Percentiles rank a stretch among this genome's conserved stretches.
Evolutionary conservation across 208 protist genomes (phyloP).

Genomic region (Wallacemonas sp.): DNA sequence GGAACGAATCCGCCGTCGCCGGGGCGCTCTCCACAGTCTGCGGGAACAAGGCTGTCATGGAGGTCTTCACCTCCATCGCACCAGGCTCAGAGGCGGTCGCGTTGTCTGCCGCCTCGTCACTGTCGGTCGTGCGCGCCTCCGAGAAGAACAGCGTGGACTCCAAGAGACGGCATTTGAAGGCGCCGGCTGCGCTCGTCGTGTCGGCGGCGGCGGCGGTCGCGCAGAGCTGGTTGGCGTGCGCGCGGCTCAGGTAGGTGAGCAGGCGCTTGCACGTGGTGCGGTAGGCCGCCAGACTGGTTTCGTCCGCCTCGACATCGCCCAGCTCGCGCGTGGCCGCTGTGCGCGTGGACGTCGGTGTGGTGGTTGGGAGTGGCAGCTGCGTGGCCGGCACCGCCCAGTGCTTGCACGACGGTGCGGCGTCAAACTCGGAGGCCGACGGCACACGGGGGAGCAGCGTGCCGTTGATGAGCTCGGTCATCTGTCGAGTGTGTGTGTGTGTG

Average conservation of each 20-base stretch:
- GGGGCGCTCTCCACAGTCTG: conserved; percentile 1
- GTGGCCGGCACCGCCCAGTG: neutral
- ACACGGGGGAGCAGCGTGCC: neutral
- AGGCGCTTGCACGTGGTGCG: conserved; percentile 2
- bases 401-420: neutral
- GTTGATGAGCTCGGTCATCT: neutral
- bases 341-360: neutral
- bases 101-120: neutral
- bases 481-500: no score
- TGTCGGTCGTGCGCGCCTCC: no score
- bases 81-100: neutral
- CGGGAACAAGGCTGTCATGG: neutral
- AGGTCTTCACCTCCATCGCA: neutral
- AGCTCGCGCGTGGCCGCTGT: no score
- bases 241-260: neutral
- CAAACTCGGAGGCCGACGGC: conserved; percentile 1
- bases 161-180: conserved; percentile 4
- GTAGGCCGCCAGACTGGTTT: neutral
- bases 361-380: neutral
- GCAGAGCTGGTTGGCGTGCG: neutral
- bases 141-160: neutral
- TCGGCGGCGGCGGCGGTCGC: neutral
- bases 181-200: neutral
- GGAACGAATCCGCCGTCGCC: neutral
- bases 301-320: neutral